A percentile compares a stretch with the other conserved stretches of the same genome.
Evolutionary conservation across 225 moss, liverwort and hornwort genomes (phyloP).

Genomic region (Sphagnum contortum): DNA sequence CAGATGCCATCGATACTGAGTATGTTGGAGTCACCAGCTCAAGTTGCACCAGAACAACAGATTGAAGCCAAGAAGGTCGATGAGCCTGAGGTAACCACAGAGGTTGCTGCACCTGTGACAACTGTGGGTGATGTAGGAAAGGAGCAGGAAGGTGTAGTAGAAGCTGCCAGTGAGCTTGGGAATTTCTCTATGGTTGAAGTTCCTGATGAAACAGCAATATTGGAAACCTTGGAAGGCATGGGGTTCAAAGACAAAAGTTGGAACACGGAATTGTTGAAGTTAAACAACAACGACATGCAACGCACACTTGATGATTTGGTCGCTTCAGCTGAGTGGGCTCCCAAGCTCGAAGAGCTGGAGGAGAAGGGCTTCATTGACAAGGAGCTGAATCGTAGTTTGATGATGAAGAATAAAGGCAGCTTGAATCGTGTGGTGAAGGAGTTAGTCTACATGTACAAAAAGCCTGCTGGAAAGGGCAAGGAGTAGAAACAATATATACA

Average conservation of each 20-base stretch:
- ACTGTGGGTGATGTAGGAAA: constrained; percentile 16
- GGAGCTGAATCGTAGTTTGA: constrained; percentile 81
- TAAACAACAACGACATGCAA: constrained; percentile 62
- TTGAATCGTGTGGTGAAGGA: constrained; percentile 97
- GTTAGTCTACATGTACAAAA: constrained; percentile 72
- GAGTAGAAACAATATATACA: constrained; percentile 9
- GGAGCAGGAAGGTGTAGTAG: constrained; percentile 31
- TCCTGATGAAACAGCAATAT: constrained; percentile 35
- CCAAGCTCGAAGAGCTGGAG: constrained; percentile 80
- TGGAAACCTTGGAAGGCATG: constrained; percentile 59
- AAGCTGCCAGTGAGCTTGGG: constrained; percentile 69
- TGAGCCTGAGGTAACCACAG: not conserved
- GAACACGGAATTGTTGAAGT: constrained; percentile 61
- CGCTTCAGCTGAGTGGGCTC: constrained; percentile 81
- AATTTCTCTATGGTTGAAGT: constrained; percentile 88
- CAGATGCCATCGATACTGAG: not conserved
- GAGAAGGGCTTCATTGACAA: constrained; percentile 90
- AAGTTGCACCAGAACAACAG: no score
- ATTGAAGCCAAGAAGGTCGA: not conserved
- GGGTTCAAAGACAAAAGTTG: constrained; percentile 60
- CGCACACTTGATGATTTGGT: constrained; percentile 73
- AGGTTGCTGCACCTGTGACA: not conserved
- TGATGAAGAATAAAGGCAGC: constrained; percentile 97
- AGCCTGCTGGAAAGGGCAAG: constrained; percentile 25
- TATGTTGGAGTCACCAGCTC: not conserved